Conservation (phyloP, 306 rosid genomes). For the Cicer yamashitae region DNA sequence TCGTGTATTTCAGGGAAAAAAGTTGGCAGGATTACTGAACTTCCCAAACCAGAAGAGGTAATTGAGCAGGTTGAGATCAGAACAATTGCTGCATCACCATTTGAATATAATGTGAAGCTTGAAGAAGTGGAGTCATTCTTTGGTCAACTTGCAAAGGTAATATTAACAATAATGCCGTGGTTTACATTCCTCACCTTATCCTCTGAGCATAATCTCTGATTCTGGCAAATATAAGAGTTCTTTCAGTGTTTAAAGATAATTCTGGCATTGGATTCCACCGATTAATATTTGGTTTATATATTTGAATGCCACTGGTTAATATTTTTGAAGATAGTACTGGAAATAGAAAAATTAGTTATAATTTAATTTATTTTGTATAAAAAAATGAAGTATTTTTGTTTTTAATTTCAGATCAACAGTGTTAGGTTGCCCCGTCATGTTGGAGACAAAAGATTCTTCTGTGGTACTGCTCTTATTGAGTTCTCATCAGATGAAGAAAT, state of each 20-base stretch:
- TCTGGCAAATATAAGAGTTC: neutral
- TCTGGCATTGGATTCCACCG: neutral
- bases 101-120: constrained; percentile 68
- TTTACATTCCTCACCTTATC: constrained; percentile 10
- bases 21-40: constrained; percentile 74
- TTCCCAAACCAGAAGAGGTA: constrained; percentile 77
- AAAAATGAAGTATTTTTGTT: constrained; percentile 17
- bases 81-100: constrained; percentile 86
- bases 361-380: neutral
- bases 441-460: constrained; percentile 69
- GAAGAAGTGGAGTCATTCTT: constrained; percentile 77
- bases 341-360: neutral
- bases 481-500: constrained; percentile 76
- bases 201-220: neutral
- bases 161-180: neutral
- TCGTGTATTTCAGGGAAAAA: constrained; percentile 60
- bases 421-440: constrained; percentile 84
- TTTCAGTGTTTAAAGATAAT: neutral
- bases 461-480: constrained; percentile 86
- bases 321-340: neutral
- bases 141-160: constrained; percentile 70
- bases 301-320: neutral
- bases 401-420: constrained; percentile 67
- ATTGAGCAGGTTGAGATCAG: constrained; percentile 86
- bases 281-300: neutral